Conservation (phyloP, 225 moss, liverwort and hornwort genomes). For the Sphagnum contortum region DNA sequence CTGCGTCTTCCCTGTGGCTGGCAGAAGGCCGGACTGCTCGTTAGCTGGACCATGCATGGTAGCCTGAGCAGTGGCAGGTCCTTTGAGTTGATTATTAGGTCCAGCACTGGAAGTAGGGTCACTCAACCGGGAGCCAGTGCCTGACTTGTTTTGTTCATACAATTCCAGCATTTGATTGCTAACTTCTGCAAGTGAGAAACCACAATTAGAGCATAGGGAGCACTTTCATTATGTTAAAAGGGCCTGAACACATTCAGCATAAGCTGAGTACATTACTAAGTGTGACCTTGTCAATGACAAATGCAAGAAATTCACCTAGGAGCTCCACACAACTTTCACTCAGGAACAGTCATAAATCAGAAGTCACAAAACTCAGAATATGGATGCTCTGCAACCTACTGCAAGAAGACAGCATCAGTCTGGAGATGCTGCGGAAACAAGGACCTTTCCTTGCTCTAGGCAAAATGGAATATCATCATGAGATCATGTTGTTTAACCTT, state of each 20-base stretch:
- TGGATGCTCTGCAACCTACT: too few relatives aligned
- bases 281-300: too few relatives aligned
- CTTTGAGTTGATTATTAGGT: slow-evolving; percentile 5
- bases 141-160: slow-evolving; percentile 82
- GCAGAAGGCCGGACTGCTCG: slow-evolving; percentile 1
- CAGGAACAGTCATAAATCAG: too few relatives aligned
- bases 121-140: slow-evolving; percentile 46
- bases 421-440: too few relatives aligned
- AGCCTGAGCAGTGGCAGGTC: slow-evolving; percentile 2
- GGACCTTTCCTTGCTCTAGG: too few relatives aligned
- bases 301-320: too few relatives aligned
- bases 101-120: slow-evolving; percentile 55
- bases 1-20: slow-evolving; percentile 20
- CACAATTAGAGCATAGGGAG: not conserved
- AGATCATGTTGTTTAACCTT: too few relatives aligned
- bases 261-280: too few relatives aligned
- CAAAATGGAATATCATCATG: too few relatives aligned
- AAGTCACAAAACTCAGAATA: too few relatives aligned
- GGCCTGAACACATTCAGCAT: not conserved
- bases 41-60: slow-evolving; percentile 1
- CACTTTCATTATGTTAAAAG: not conserved
- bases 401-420: too few relatives aligned
- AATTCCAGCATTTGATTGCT: slow-evolving; percentile 96
- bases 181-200: slow-evolving; percentile 50
- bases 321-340: too few relatives aligned